Conservation (phyloP, 2,329 filamentous ascomycete species). For the Trichoderma endophyticum region DNA sequence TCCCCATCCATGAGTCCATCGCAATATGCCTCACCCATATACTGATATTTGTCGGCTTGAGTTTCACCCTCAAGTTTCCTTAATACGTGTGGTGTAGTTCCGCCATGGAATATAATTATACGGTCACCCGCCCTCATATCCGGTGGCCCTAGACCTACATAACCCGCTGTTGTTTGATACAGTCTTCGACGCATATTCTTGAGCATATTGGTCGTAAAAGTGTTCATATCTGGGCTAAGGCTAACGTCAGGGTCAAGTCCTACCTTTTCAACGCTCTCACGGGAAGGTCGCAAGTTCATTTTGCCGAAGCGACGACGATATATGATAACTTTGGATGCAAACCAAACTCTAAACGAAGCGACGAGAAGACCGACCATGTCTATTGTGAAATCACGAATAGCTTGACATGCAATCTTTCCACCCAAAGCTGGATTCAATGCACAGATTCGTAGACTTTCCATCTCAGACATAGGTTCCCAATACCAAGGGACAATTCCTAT, state of each 20-base stretch:
- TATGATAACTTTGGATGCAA: neutral
- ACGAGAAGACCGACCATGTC: slow-evolving; percentile 20
- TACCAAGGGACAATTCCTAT: slow-evolving; percentile 27
- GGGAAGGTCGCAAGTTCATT: neutral
- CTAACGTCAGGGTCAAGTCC: slow-evolving; percentile 22
- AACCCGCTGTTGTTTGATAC: slow-evolving; percentile 30
- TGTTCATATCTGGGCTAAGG: slow-evolving; percentile 9
- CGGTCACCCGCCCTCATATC: slow-evolving; percentile 26
- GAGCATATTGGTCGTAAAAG: slow-evolving; percentile 21
- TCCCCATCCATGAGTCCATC: slow-evolving; percentile 36
- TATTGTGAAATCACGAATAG: slow-evolving; percentile 16
- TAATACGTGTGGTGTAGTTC: slow-evolving; percentile 30
- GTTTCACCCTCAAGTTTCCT: slow-evolving; percentile 1
- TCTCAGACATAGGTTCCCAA: slow-evolving; percentile 23
- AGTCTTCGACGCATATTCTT: slow-evolving; percentile 24
- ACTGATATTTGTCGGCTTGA: slow-evolving; percentile 23
- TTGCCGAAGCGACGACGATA: slow-evolving; percentile 19
- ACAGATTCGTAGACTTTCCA: slow-evolving; percentile 20
- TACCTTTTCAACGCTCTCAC: neutral
- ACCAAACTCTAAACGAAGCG: slow-evolving; percentile 16
- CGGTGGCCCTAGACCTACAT: slow-evolving; percentile 30
- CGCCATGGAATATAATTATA: slow-evolving; percentile 30
- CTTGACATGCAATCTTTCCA: slow-evolving; percentile 10
- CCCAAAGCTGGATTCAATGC: slow-evolving; percentile 22
- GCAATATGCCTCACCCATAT: slow-evolving; percentile 34